Conservation (phyloP, 2,329 filamentous ascomycete genomes). For the Hypomyces rosellus region DNA sequence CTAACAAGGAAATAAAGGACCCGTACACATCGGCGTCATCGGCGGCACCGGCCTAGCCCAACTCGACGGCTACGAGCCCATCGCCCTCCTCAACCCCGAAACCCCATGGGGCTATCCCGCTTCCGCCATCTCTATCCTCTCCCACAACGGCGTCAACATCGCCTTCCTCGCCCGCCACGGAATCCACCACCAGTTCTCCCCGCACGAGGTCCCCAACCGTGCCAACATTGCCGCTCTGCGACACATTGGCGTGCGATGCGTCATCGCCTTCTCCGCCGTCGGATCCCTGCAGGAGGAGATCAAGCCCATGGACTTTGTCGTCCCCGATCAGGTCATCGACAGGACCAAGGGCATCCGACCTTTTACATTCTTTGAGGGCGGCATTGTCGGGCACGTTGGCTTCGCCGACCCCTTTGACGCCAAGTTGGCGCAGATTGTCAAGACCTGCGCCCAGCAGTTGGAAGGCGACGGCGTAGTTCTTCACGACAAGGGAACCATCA, state of each 20-base stretch:
- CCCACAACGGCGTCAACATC: slow-evolving; percentile 74
- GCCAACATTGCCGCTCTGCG: slow-evolving; percentile 98
- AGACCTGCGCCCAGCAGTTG: slow-evolving; percentile 66
- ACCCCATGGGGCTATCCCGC: slow-evolving; percentile 87
- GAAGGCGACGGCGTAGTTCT: slow-evolving; percentile 78
- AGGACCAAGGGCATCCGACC: slow-evolving; percentile 91
- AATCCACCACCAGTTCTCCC: slow-evolving; percentile 77
- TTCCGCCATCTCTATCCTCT: slow-evolving; percentile 74
- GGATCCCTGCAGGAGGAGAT: slow-evolving; percentile 89
- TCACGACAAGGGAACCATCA: slow-evolving; percentile 75
- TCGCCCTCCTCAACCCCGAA: slow-evolving; percentile 66
- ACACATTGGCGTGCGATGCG: slow-evolving; percentile 77
- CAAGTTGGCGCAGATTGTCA: slow-evolving; percentile 67
- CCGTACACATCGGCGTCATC: slow-evolving; percentile 80
- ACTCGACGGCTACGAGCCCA: slow-evolving; percentile 78
- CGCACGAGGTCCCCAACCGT: slow-evolving; percentile 88
- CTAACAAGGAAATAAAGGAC: slow-evolving; percentile 36
- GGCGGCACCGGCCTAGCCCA: slow-evolving; percentile 89
- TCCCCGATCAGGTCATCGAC: slow-evolving; percentile 95
- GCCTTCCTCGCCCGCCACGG: slow-evolving; percentile 95
- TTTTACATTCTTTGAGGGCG: slow-evolving; percentile 92
- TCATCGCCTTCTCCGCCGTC: slow-evolving; percentile 94
- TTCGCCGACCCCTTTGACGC: slow-evolving; percentile 95
- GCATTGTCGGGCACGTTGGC: slow-evolving; percentile 87
- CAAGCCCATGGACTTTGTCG: slow-evolving; percentile 91